Base-by-base conservation (phyloP, 331 rosid genomes). In the Malus hybrid region DNA sequence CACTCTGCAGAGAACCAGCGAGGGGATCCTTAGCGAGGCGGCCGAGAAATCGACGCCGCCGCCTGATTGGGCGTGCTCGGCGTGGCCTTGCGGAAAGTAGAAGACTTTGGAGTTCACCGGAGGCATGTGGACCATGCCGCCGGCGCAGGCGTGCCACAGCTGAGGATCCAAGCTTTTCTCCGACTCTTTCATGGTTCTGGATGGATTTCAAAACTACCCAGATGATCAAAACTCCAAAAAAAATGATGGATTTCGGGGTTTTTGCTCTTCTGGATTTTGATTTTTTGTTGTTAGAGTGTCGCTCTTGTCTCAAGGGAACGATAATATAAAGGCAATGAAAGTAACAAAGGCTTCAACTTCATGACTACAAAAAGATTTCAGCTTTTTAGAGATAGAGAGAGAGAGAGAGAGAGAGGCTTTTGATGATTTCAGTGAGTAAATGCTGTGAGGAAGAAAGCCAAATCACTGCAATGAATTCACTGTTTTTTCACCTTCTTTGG, bases 141-240 rank as follows among this genome's bases (percentile, higher is more conserved):
- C 98, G 1, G 99, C 99, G 42, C 99, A 95, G 7, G 99, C 99
- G 77, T 92, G 98, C 99, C 99, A 95, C 73, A 95, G 93, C 64
- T 90, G 96, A 33, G 99, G 91, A 87, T 95, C 97, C 85, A 95
- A 89, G 63, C 80, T 84, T 63, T 86, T 89, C 50, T 85, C 93
- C 4, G 64, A 76, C 72, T 85, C 97, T 74, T 81, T 91, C 99
- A 92, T 94, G 67, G 75, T 55, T 55, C 9, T 33, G 15, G 8
- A 24, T 36, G 24, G 22, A 66, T n/a, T 66, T 36, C 70, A 34
- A 66, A 11, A 34, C 52, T 36, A 1, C 3, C 52, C 31, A 39
- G 70, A 34, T 36, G 7, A 71, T 32, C 14, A 71, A 11, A 55
- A 54, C 14, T 27, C 6, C 3, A 32, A 11, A 55, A 4, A 18